Percentiles rank a stretch among this genome's conserved stretches.
Conservation (phyloP, 805 yeast genomes). For the Hanseniaspora singularis region DNA sequence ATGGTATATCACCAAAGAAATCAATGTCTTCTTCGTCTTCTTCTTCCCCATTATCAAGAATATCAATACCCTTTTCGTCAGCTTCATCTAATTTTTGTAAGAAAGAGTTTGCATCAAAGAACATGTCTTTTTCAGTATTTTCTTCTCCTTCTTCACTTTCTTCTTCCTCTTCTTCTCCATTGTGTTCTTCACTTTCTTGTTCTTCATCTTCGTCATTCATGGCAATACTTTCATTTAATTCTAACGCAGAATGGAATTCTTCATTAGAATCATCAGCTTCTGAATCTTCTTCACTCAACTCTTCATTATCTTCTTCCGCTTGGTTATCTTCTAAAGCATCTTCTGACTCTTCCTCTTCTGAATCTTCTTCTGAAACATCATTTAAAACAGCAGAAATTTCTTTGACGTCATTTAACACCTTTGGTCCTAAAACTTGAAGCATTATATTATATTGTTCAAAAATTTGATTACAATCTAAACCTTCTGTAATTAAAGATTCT, state of each 20-base stretch:
- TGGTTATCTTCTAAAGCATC: conserved; percentile 16
- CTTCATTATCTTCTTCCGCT: conserved; percentile 20
- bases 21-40: conserved; percentile 33
- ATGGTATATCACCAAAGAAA: conserved; percentile 40
- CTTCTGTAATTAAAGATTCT: conserved; percentile 74
- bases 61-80: conserved; percentile 25
- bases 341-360: conserved; percentile 19
- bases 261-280: conserved; percentile 23
- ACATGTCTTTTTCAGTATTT: conserved; percentile 21
- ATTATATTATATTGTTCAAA: conserved; percentile 88
- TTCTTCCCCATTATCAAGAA: conserved; percentile 21
- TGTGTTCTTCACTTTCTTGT: conserved; percentile 23
- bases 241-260: conserved; percentile 20
- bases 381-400: conserved; percentile 31
- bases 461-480: conserved; percentile 79
- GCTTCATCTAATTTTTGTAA: conserved; percentile 22
- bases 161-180: conserved; percentile 24
- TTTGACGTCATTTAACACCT: conserved; percentile 47
- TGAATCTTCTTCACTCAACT: conserved; percentile 22
- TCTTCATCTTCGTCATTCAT: conserved; percentile 22
- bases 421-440: conserved; percentile 62
- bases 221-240: conserved; percentile 22
- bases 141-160: conserved; percentile 25
- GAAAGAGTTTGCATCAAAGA: conserved; percentile 22
- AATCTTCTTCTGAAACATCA: conserved; percentile 22